Base-by-base conservation (phyloP, 2,329 filamentous ascomycete species). In the Davidsoniella neocaledoniae region DNA sequence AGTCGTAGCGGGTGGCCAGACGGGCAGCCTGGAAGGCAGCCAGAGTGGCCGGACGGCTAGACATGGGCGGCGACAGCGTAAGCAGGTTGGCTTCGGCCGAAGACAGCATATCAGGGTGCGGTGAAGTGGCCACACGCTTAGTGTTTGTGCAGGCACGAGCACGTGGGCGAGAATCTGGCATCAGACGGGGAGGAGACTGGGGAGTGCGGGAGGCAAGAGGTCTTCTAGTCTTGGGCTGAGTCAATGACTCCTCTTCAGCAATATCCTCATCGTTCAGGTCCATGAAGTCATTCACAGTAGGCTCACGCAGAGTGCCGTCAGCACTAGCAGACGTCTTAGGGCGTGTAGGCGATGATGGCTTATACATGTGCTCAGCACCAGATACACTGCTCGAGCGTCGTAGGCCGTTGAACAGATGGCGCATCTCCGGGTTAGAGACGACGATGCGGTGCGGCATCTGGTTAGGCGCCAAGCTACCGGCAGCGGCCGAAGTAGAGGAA, bases 241-340 rank as follows among this genome's bases (percentile, higher is more conserved):
- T 10, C 40, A 45, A 41, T 9, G 46, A 10, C 38, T 52, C 45
- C 56, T 57, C 61, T 55, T 77, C 74, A 7, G 73, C 72, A 53
- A 78, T 74, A 50, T 77, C 74, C 26, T 78, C 73, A 53, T 77
- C 74, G 51, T 67, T 71, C 5, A 77, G 62, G 17, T 66, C 64
- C 48, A 74, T 63, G 47, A 77, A 76, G 38, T 77, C 74, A 16
- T 67, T 65, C 19, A 76, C 61, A 37, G 68, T 68, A 5, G 73
- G 73, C 55, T 76, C 73, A 43, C 64, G 62, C 3, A 76, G 64
- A 1, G 66, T 63, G 26, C 46, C 50, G 9, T 52, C 50, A 9
- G 43, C 46, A 42, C 50, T 52, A 7, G 46, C 46, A 1, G 49
- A 53, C 12, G 47, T 53, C 43, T 53, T 48, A 19, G 46, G 43